Base-by-base conservation (phyloP, 1,139 yeast species). In the Sugiyamaella japonica region DNA sequence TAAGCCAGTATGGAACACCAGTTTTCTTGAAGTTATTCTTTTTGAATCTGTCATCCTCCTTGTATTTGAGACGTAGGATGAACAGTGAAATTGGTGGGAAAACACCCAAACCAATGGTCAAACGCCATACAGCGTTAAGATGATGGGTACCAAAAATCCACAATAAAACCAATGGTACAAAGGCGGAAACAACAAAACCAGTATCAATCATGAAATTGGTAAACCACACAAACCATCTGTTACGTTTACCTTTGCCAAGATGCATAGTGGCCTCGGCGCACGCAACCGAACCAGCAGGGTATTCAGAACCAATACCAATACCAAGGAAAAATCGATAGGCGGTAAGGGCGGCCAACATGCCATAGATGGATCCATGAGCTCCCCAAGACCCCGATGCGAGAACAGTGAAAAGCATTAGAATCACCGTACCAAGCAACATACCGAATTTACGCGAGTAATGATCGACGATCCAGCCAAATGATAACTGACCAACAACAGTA, bases 101-200 rank as follows among this genome's bases (percentile, higher is more conserved):
- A n/a, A 90, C 96, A 69, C 98, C 98, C 34, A 91, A 73, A 41
- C 95, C 97, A 48, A 91, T 76, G n/a, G 96, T 83, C 54, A 90
- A 73, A 76, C 98, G 84, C 98, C 98, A 91, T 41, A 91, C 89
- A 2, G 89, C 86, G 45, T 82, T 82, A 69, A 90, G 78, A 68
- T 89, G 88, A 47, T 83, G 72, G 31, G 78, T 76, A 46, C 84
- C 76, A 71, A 86, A 89, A 61, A 91, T 91, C 91, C 95, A 87
- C 56, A 89, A 76, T 61, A 89, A 71, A 31, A 91, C 89, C 78
- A 89, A 78, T 44, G 97, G 96, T 13, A 89, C 95, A 67, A 91
- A 87, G 1, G 97, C 80, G 50, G 91, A 78, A 34, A 84, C 76
- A 40, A 91, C 97, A 63, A 89, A 91, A 4, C 98, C 98, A 49